phyloP scores from a whole-genome alignment of 768 basidiomycete species.

The Xerocomellus dryophilus region DNA sequence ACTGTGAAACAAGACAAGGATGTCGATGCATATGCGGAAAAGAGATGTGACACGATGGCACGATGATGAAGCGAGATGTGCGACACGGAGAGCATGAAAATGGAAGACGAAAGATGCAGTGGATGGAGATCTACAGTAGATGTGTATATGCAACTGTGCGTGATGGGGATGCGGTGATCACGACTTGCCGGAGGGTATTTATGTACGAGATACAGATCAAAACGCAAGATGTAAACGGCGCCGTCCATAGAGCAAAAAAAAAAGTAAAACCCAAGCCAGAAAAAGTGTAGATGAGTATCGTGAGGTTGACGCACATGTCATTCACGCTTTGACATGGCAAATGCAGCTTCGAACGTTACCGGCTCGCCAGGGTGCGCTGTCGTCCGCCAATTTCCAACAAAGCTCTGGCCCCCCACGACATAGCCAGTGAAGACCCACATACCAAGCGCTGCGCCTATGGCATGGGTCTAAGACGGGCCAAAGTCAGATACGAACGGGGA shows the following conservation, averaged over 20 bases:
- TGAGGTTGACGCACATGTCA: neutral
- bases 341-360: constrained; percentile 59
- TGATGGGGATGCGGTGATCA: constrained; percentile 9
- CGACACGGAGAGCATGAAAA: neutral
- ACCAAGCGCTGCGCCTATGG: constrained; percentile 13
- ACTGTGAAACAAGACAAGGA: neutral
- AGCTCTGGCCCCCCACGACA: constrained; percentile 57
- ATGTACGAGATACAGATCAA: constrained; percentile 11
- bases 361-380: constrained; percentile 34
- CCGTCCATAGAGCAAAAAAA: constrained; percentile 9
- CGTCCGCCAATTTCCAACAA: constrained; percentile 72
- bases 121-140: constrained; percentile 22
- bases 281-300: neutral
- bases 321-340: constrained; percentile 54
- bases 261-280: neutral
- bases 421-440: constrained; percentile 65
- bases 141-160: constrained; percentile 13
- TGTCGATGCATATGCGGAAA: neutral
- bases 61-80: neutral
- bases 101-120: constrained; percentile 10
- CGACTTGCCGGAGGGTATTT: neutral
- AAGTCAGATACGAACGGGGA: constrained; percentile 5
- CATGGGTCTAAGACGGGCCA: constrained; percentile 4
- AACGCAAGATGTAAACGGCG: constrained; percentile 5
- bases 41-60: neutral